Base-by-base conservation (phyloP, 345 rosid species). In the Brassica incana region DNA sequence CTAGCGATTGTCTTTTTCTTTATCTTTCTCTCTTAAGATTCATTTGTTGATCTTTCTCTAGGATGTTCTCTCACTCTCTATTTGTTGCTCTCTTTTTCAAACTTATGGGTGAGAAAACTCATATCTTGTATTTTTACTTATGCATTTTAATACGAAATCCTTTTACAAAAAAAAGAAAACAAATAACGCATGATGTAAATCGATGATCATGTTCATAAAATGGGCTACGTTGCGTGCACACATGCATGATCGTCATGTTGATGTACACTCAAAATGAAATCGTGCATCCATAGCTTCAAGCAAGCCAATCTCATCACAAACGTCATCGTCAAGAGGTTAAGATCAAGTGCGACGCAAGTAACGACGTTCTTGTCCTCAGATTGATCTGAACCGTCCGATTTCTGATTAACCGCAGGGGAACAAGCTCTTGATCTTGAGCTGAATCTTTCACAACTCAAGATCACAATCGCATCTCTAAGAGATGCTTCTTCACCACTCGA, bases 361-460 rank as follows among this genome's bases (percentile, higher is more conserved):
- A 73, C 83, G 64, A 75, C 77, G 50, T 80, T 81, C 66, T 81
- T 77, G 0, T 77, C 84, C 25, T 77, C 72, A 1, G 78, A 67
- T 48, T 73, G 82, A 58, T 85, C 78, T 18, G 83, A 80, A 30
- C 77, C 73, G n/a, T 84, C 85, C 3, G 80, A 77, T 75, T 81
- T 89, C 67, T 79, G 84, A 77, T 78, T 83, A 16, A 63, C 25
- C 4, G 43, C 67, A 54, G 94, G 92, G 65, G 90, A 90, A 71
- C 88, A 87, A 29, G 85, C 95, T 82, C 94, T 86, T 58, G 95
- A 91, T 79, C 89, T 90, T 29, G 92, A 87, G 15, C 87, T 88
- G 40, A 88, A 87, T 78, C 89, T 90, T 78, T 89, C 92, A 40
- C 94, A 88, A 71, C 97, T 91, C 83, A 94, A 84, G 78, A 94